Evolutionary conservation across 805 yeast genomes (phyloP).

Genomic region (Hyphopichia homilentoma): DNA sequence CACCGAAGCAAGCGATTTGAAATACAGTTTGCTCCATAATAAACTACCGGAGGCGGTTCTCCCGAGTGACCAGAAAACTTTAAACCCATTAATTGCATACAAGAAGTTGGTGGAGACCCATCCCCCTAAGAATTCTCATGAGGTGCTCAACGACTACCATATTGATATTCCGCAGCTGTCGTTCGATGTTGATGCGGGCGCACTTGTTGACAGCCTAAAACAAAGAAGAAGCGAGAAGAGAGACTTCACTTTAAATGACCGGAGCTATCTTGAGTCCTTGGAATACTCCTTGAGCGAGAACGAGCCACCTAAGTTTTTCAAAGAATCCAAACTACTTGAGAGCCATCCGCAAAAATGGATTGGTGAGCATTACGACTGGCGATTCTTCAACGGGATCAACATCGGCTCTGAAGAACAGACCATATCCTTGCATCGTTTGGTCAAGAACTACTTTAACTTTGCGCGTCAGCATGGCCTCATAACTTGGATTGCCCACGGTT

Average conservation of each 20-base stretch:
- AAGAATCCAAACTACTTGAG: constrained; percentile 19
- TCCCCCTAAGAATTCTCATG: constrained; percentile 6
- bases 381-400: constrained; percentile 29
- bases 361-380: constrained; percentile 39
- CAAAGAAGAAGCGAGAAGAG: constrained; percentile 1
- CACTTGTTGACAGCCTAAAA: constrained; percentile 12
- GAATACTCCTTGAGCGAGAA: constrained; percentile 9
- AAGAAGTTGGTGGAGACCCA: constrained; percentile 7
- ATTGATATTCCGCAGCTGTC: constrained; percentile 15
- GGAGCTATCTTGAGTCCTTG: constrained; percentile 16
- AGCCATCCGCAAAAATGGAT: constrained; percentile 12
- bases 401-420: constrained; percentile 31
- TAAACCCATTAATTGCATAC: constrained; percentile 12
- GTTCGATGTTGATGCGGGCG: constrained; percentile 20
- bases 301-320: constrained; percentile 27
- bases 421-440: constrained; percentile 42
- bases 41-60: constrained; percentile 14
- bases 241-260: constrained; percentile 5
- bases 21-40: constrained; percentile 19
- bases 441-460: constrained; percentile 52
- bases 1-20: constrained; percentile 10
- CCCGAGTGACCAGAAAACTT: neutral
- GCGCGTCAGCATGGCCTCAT: constrained; percentile 41
- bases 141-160: constrained; percentile 3
- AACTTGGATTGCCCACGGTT: constrained; percentile 67